Evolutionary conservation across 176 grass and related monocot species (phyloP).

Genomic region (Oryza glaberrima): DNA sequence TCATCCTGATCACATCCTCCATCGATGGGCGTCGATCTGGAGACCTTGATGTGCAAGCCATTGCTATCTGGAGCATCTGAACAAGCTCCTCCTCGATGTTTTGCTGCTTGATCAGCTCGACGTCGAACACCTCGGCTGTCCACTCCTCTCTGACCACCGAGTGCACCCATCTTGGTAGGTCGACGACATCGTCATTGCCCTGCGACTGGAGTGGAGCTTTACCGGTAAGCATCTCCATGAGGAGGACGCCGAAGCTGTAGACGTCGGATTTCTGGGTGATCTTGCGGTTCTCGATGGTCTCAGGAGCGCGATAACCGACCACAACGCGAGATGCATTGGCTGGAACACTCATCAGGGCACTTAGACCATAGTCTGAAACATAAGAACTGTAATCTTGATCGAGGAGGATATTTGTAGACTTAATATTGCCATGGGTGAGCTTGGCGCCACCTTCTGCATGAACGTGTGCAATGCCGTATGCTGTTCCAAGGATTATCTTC

Average conservation of each 20-base stretch:
- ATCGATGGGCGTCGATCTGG: constrained; percentile 75
- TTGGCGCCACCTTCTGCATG: constrained; percentile 78
- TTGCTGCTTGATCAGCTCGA: constrained; percentile 63
- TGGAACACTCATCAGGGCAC: constrained; percentile 57
- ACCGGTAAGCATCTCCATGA: constrained; percentile 92
- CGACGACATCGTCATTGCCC: constrained; percentile 76
- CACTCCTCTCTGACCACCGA: constrained; percentile 97
- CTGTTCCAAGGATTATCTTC: constrained; percentile 79
- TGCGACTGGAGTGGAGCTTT: constrained; percentile 81
- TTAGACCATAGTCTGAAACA: constrained; percentile 81
- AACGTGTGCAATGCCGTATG: constrained; percentile 70
- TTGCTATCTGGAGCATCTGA: constrained; percentile 88
- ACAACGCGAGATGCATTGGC: constrained; percentile 61
- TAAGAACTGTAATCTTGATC: constrained; percentile 62
- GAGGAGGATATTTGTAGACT: constrained; percentile 85
- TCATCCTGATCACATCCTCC: constrained; percentile 85
- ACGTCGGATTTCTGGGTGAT: constrained; percentile 85
- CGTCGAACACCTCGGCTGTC: constrained; percentile 94
- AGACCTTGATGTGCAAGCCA: constrained; percentile 63
- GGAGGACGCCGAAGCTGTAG: constrained; percentile 88
- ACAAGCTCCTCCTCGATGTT: constrained; percentile 93
- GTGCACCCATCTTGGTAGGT: constrained; percentile 88
- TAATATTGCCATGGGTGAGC: constrained; percentile 89
- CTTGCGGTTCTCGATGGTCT: constrained; percentile 76
- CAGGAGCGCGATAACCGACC: constrained; percentile 84